Percentiles rank a stretch among this genome's conserved stretches.
These are phyloP conservation scores for Davidsoniella eucalypti DNA, from an alignment of 2,329 filamentous ascomycete species.

Conservation along the genomic window DNA sequence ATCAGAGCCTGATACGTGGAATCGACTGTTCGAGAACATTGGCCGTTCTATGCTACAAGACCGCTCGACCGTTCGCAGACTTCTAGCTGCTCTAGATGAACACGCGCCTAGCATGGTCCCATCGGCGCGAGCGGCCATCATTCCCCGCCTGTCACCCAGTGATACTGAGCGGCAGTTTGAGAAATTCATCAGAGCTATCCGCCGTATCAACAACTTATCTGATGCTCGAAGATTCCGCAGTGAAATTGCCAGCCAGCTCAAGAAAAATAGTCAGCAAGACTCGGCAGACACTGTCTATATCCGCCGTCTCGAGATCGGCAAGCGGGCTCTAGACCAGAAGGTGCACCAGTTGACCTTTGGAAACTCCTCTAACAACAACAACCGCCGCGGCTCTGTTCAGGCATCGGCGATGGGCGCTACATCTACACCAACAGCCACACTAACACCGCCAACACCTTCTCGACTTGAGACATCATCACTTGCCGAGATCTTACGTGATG, in stretches of 20 bases:
- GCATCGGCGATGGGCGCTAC: conserved; percentile 11
- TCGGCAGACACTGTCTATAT: conserved; percentile 75
- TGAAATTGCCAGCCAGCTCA: conserved; percentile 81
- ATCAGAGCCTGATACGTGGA: conserved; percentile 91
- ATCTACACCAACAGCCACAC: conserved; percentile 14
- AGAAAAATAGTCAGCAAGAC: conserved; percentile 63
- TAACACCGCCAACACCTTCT: conserved; percentile 30
- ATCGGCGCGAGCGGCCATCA: conserved; percentile 44
- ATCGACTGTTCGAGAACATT: conserved; percentile 83
- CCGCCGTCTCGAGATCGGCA: conserved; percentile 79
- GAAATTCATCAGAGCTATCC: conserved; percentile 76
- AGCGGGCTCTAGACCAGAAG: conserved; percentile 75
- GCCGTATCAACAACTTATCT: conserved; percentile 77
- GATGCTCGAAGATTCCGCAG: conserved; percentile 86
- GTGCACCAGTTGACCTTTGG: conserved; percentile 49
- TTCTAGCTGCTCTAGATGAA: conserved; percentile 82
- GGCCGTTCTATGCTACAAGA: conserved; percentile 81
- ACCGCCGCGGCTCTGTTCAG: conserved; percentile 11
- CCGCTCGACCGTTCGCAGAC: conserved; percentile 80
- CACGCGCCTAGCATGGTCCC: conserved; percentile 73
- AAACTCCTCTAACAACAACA: conserved; percentile 44
- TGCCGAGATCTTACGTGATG: conserved; percentile 73
- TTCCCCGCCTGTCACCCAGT: conserved; percentile 62
- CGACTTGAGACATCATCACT: conserved; percentile 60
- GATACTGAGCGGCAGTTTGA: conserved; percentile 91